phyloP scores from a whole-genome alignment of 192 early-diverging fungal genomes.

The Podila minutissima region DNA sequence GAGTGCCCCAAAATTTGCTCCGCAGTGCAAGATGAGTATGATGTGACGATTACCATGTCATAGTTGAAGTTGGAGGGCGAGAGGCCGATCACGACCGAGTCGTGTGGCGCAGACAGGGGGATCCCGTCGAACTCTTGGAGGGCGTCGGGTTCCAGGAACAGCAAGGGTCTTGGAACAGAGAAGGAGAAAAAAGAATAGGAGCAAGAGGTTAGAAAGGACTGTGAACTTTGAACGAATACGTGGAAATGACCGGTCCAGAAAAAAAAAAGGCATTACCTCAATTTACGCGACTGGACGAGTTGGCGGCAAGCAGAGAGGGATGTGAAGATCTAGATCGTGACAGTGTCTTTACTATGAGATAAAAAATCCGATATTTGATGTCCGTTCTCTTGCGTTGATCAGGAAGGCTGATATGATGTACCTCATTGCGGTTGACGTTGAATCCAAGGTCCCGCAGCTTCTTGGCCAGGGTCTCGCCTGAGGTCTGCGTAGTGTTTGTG shows the following conservation, averaged over 20 bases:
- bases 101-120: slow-evolving; percentile 63
- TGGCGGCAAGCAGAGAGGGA: slow-evolving; percentile 81
- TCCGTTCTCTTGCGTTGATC: background rate
- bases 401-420: slow-evolving; percentile 20
- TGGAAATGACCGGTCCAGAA: background rate
- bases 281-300: slow-evolving; percentile 57
- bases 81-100: slow-evolving; percentile 86
- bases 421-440: slow-evolving; percentile 64
- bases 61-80: slow-evolving; percentile 78
- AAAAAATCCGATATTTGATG: background rate
- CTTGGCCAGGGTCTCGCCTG: slow-evolving; percentile 60
- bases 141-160: slow-evolving; percentile 81
- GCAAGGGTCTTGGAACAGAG: slow-evolving; percentile 66
- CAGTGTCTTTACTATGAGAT: background rate
- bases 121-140: slow-evolving; percentile 76
- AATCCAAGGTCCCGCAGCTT: slow-evolving; percentile 76
- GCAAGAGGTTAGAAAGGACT: background rate
- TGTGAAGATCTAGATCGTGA: slow-evolving; percentile 71
- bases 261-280: slow-evolving; percentile 47
- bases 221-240: background rate
- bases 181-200: background rate
- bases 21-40: too few species aligned
- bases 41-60: slow-evolving; percentile 56
- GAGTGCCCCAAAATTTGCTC: too few species aligned
- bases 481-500: slow-evolving; percentile 91